These are phyloP conservation scores for Paragyromitra xinjiangensis DNA, from an alignment of 495 filamentous ascomycete genomes.

Conservation along the genomic window DNA sequence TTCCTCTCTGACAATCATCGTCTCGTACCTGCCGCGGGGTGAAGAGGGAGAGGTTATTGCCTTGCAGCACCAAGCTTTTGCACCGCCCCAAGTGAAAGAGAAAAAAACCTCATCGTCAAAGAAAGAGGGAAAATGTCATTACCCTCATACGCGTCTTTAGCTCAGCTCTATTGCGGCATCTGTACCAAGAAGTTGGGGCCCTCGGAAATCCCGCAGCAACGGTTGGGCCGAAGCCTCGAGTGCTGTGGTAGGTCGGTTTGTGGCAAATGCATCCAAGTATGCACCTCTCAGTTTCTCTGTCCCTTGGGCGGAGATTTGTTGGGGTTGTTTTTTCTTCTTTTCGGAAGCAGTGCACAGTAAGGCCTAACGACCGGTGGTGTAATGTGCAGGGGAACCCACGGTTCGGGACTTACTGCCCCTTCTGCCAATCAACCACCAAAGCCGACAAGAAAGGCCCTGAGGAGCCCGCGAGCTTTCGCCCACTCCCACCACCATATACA, in stretches of 20 bases:
- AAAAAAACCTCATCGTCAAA: not conserved
- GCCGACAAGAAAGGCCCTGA: constrained; percentile 44
- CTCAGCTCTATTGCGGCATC: constrained; percentile 38
- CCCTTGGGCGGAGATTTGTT: not conserved
- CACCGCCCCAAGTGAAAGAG: constrained; percentile 5
- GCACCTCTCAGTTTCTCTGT: constrained; percentile 35
- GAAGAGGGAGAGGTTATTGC: not conserved
- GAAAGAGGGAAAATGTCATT: constrained; percentile 24
- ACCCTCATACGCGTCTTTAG: constrained; percentile 37
- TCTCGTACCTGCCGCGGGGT: not conserved
- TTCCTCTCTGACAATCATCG: not conserved
- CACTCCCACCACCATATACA: constrained; percentile 61
- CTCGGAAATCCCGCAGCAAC: constrained; percentile 11
- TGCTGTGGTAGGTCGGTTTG: constrained; percentile 77
- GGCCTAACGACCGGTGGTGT: constrained; percentile 3
- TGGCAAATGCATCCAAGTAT: constrained; percentile 70
- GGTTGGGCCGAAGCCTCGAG: constrained; percentile 60
- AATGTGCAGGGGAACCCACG: constrained; percentile 68
- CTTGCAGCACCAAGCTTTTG: constrained; percentile 24
- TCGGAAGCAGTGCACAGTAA: not conserved
- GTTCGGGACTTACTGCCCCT: constrained; percentile 74
- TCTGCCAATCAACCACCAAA: constrained; percentile 60
- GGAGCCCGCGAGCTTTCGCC: constrained; percentile 46
- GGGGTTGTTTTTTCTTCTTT: constrained; percentile 2
- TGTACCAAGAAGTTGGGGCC: constrained; percentile 37